Percentiles rank a stretch among this genome's conserved stretches.
phyloP scores from a whole-genome alignment of 2,329 filamentous ascomycete genomes.

The Scedosporium minutisporum region DNA sequence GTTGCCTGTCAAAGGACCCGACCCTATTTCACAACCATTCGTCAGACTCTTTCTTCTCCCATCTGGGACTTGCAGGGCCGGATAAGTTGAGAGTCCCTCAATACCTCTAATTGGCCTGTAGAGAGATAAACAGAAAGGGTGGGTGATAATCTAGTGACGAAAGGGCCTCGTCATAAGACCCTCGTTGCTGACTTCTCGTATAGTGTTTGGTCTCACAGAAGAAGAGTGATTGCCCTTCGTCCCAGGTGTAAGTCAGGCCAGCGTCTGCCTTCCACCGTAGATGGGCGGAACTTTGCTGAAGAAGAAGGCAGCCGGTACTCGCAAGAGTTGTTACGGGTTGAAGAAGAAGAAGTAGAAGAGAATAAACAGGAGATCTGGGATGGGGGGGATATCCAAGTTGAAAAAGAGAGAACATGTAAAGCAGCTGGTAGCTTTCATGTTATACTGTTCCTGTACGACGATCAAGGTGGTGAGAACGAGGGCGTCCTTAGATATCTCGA shows the following conservation, averaged over 20 bases:
- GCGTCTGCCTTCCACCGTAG: no score
- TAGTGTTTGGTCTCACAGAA: not conserved
- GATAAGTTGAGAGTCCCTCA: not conserved
- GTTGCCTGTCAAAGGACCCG: not conserved
- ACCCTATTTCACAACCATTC: not conserved
- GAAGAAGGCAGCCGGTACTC: not conserved
- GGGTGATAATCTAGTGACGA: not conserved
- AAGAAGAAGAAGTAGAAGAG: not conserved
- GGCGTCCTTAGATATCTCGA: not conserved
- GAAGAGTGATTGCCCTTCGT: not conserved
- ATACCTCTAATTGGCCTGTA: not conserved
- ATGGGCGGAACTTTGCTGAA: not conserved
- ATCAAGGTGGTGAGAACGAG: not conserved
- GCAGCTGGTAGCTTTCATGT: not conserved
- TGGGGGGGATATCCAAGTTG: not conserved
- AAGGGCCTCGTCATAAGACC: not conserved
- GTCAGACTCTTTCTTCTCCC: not conserved
- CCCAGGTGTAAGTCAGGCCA: not conserved
- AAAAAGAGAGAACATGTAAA: not conserved
- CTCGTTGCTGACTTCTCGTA: not conserved
- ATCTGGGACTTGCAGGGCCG: not conserved
- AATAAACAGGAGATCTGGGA: not conserved
- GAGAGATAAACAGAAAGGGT: not conserved
- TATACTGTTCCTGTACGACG: slow-evolving; percentile 4
- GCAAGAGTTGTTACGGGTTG: not conserved